Percentiles rank a stretch among this genome's conserved stretches.
Conservation (phyloP, 208 protist genomes). For the Naegleria lovaniensis region DNA sequence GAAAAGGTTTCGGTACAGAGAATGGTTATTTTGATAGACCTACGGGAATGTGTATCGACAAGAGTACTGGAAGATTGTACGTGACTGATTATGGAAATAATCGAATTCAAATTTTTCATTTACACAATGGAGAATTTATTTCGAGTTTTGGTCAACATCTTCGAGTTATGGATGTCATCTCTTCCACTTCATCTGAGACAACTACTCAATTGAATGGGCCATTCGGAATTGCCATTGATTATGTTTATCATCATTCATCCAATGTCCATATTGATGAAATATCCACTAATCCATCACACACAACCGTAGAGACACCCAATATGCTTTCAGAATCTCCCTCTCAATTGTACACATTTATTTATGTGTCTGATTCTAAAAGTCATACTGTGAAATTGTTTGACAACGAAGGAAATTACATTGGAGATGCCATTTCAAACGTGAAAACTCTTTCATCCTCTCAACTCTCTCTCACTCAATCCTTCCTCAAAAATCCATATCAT, state of each 20-base stretch:
- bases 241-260: too few species aligned
- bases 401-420: not conserved
- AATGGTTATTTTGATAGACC: not conserved
- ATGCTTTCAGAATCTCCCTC: too few species aligned
- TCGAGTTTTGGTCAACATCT: not conserved
- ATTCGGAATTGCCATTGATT: too few species aligned
- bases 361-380: not conserved
- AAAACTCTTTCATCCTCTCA: not conserved
- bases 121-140: not conserved
- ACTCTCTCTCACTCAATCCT: not conserved
- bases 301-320: too few species aligned
- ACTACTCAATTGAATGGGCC: too few species aligned
- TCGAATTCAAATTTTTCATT: not conserved
- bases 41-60: not conserved
- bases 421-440: not conserved
- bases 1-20: not conserved
- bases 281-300: too few species aligned
- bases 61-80: not conserved
- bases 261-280: too few species aligned
- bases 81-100: not conserved
- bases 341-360: too few species aligned
- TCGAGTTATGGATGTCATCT: too few species aligned
- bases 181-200: too few species aligned
- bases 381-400: not conserved
- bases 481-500: not conserved